phyloP scores from a whole-genome alignment of 2,329 filamentous ascomycete genomes.

The Epichloe hybrida region DNA sequence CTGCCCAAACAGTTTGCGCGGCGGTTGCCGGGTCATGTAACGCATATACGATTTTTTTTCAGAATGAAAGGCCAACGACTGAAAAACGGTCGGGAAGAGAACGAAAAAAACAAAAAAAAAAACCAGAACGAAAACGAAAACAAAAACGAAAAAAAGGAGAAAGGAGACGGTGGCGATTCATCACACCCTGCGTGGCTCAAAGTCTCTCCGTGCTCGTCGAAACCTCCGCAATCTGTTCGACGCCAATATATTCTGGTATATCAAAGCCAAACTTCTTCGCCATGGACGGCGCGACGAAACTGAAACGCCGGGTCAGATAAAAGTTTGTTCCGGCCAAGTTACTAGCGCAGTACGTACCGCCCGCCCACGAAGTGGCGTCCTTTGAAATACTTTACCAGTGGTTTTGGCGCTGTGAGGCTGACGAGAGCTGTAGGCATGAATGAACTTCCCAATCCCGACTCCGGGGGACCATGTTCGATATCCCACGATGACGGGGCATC shows the following conservation, averaged over 20 bases:
- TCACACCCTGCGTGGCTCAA: constrained; percentile 18
- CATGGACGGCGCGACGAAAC: constrained; percentile 67
- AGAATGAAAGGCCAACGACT: not conserved
- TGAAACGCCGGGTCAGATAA: constrained; percentile 19
- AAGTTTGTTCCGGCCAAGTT: not conserved
- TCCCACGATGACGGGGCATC: constrained; percentile 94
- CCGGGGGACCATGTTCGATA: constrained; percentile 79
- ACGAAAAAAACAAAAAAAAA: not conserved
- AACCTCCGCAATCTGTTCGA: constrained; percentile 83
- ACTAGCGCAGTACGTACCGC: constrained; percentile 34
- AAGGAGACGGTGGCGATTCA: not conserved
- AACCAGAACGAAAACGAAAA: too few species aligned
- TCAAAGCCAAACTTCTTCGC: constrained; percentile 79
- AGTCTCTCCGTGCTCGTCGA: constrained; percentile 36
- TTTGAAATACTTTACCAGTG: constrained; percentile 67
- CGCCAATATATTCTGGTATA: constrained; percentile 66
- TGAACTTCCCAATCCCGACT: constrained; percentile 58
- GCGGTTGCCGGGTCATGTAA: constrained; percentile 43
- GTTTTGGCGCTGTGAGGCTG: constrained; percentile 88
- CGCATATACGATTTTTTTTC: constrained; percentile 1
- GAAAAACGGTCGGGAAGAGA: not conserved
- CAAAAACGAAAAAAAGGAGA: not conserved
- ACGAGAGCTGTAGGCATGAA: constrained; percentile 75
- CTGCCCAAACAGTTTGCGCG: constrained; percentile 43
- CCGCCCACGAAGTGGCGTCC: constrained; percentile 90